Conservation (phyloP, 345 rosid species). For the Mallotus nudiflorus region DNA sequence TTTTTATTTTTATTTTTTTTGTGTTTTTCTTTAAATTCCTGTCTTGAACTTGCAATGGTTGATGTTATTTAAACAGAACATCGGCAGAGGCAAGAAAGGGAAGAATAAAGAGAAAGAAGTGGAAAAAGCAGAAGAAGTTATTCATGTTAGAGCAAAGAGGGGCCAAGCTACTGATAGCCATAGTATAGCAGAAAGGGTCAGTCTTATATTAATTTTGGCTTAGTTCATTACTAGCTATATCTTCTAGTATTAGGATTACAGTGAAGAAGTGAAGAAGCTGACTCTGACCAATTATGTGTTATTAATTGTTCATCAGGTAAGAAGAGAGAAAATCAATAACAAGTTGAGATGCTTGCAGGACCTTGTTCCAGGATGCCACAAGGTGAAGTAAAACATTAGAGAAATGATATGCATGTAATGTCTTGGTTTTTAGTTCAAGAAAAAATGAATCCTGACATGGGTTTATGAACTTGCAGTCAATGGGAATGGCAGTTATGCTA, state of each 20-base stretch:
- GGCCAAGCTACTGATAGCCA: constrained; percentile 72
- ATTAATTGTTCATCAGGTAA: constrained; percentile 17
- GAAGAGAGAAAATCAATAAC: constrained; percentile 35
- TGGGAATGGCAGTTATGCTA: constrained; percentile 40
- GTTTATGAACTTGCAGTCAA: constrained; percentile 22
- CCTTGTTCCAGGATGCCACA: constrained; percentile 37
- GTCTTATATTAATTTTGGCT: not conserved
- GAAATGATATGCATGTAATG: not conserved
- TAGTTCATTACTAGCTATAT: not conserved
- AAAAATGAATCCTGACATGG: not conserved
- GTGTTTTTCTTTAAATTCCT: not conserved
- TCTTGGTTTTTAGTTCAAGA: not conserved
- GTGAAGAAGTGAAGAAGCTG: not conserved
- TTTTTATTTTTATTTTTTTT: too few species aligned
- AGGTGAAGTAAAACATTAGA: constrained; percentile 7
- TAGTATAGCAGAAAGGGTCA: constrained; percentile 63
- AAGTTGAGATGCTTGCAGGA: constrained; percentile 31
- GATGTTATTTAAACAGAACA: not conserved
- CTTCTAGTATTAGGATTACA: not conserved
- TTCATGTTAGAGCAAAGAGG: constrained; percentile 62
- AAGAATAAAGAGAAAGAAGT: constrained; percentile 13
- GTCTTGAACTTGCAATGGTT: not conserved
- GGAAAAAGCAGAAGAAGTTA: constrained; percentile 16
- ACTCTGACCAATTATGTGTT: not conserved
- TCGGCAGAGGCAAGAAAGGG: constrained; percentile 19